A percentile compares a stretch with the other conserved stretches of the same genome.
These are phyloP conservation scores for Anthoceros angustus DNA, from an alignment of 225 moss, liverwort and hornwort species.

Conservation along the genomic window DNA sequence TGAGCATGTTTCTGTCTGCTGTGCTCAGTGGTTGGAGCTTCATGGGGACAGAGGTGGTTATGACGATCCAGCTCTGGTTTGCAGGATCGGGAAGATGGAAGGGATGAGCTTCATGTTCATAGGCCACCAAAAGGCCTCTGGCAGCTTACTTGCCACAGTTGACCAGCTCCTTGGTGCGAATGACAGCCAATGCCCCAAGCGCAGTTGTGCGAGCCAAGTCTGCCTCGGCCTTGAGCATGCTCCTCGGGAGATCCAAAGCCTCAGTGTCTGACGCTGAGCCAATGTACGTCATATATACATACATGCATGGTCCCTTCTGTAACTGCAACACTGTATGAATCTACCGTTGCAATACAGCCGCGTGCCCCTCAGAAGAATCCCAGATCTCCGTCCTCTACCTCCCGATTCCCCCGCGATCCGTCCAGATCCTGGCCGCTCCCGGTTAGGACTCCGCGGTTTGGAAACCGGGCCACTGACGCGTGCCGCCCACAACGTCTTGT, in stretches of 20 bases:
- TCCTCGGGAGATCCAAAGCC: slow-evolving; percentile 50
- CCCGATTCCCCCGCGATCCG: no score
- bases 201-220: slow-evolving; percentile 93
- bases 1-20: neutral
- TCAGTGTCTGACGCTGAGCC: neutral
- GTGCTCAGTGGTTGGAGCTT: slow-evolving; percentile 88
- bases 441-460: no score
- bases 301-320: no score
- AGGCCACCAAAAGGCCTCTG: slow-evolving; percentile 89
- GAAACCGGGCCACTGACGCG: no score
- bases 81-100: slow-evolving; percentile 85
- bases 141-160: slow-evolving; percentile 79
- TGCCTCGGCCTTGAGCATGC: slow-evolving; percentile 68
- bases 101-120: slow-evolving; percentile 98
- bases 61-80: slow-evolving; percentile 91
- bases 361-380: no score
- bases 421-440: no score
- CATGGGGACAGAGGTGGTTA: slow-evolving; percentile 98
- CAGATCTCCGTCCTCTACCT: no score
- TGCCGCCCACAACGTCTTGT: no score
- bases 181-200: slow-evolving; percentile 89
- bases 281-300: no score
- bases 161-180: slow-evolving; percentile 72
- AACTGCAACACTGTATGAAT: no score
- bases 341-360: no score